Conservation (phyloP, 1,284 basidiomycete genomes). For the Fomitopsis pinicola region DNA sequence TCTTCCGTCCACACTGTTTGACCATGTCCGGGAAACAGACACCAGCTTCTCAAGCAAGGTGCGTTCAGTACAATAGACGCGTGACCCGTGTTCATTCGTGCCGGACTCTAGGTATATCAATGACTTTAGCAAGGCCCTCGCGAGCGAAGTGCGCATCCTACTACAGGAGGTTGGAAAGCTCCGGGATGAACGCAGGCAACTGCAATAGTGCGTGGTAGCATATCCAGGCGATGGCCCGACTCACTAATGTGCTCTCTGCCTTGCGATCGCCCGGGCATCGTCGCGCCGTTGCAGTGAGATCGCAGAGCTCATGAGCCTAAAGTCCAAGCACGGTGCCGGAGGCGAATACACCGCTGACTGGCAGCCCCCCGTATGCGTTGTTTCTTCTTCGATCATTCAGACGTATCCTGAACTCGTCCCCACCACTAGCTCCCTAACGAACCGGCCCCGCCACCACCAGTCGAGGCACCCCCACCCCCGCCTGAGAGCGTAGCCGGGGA, state of each 20-base stretch:
- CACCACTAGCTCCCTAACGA: slow-evolving; percentile 12
- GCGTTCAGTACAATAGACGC: not conserved
- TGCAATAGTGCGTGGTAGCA: slow-evolving; percentile 55
- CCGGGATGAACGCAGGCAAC: slow-evolving; percentile 62
- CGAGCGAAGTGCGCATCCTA: slow-evolving; percentile 33
- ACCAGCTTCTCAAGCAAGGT: not conserved
- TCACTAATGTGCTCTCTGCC: not conserved
- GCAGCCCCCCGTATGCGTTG: slow-evolving; percentile 43
- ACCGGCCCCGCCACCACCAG: slow-evolving; percentile 9
- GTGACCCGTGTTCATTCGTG: not conserved
- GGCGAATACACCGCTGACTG: slow-evolving; percentile 68
- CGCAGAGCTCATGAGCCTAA: slow-evolving; percentile 69
- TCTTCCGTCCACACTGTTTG: not conserved
- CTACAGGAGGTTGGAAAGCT: slow-evolving; percentile 72
- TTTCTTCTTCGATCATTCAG: slow-evolving; percentile 11
- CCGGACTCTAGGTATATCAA: slow-evolving; percentile 49
- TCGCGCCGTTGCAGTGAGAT: slow-evolving; percentile 50
- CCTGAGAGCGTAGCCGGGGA: slow-evolving; percentile 33
- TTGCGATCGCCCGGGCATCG: not conserved
- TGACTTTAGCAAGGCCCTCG: slow-evolving; percentile 47
- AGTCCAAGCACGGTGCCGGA: slow-evolving; percentile 68
- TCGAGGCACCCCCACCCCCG: slow-evolving; percentile 19
- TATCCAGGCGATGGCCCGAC: no score
- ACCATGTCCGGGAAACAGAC: not conserved
- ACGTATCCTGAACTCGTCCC: not conserved